These are phyloP conservation scores for Ulota crispa DNA, from an alignment of 225 moss, liverwort and hornwort genomes.

Conservation along the genomic window DNA sequence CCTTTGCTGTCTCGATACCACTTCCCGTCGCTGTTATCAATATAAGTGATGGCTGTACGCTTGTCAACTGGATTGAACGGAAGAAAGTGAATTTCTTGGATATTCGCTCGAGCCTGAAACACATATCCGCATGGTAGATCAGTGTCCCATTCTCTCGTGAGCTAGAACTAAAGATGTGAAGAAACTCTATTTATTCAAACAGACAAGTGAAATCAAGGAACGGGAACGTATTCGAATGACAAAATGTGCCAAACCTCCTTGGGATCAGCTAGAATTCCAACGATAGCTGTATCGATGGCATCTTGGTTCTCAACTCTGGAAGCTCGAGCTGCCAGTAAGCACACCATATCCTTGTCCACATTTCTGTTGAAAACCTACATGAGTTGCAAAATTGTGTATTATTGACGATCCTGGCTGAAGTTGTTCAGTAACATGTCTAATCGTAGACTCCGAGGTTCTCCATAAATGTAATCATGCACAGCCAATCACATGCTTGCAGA, in stretches of 20 bases:
- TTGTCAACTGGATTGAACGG: constrained; percentile 76
- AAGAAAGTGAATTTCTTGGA: constrained; percentile 59
- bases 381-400: neutral
- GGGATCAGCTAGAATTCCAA: constrained; percentile 60
- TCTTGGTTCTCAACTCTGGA: constrained; percentile 64
- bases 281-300: constrained; percentile 66
- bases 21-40: constrained; percentile 43
- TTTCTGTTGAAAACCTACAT: constrained; percentile 42
- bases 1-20: constrained; percentile 78
- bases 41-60: constrained; percentile 73
- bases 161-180: neutral
- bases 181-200: neutral
- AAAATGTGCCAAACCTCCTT: constrained; percentile 41
- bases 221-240: neutral
- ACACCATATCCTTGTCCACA: constrained; percentile 54
- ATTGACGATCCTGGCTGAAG: neutral
- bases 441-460: neutral
- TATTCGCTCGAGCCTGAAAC: constrained; percentile 56
- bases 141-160: neutral
- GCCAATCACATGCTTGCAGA: neutral
- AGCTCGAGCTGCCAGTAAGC: constrained; percentile 60
- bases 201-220: neutral
- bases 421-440: neutral
- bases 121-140: neutral
- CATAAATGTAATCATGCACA: neutral